Evolutionary conservation across 768 basidiomycete species (phyloP), one percentile per base, ranked within the genome.

Genomic region (Pulveroboletus ravenelii): DNA sequence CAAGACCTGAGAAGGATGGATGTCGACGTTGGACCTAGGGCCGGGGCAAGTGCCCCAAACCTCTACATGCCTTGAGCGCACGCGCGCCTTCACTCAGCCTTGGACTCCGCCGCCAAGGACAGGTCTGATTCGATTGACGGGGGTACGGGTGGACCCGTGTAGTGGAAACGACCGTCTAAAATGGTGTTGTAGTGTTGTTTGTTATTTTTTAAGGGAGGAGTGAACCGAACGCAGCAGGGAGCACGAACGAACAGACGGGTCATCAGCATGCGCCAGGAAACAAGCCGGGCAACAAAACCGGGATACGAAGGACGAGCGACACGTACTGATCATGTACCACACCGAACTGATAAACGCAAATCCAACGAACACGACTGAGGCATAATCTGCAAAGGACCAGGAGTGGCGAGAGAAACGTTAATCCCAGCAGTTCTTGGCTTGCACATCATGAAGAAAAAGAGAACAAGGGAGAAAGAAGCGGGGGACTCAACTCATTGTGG

Each of bases 331-430:
- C 29, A 74, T 41, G 55, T 85, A 86, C 84, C 83, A 86, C 23
- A 73, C 66, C 0, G 74, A 78, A 45, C 82, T 82, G 30, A 85
- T 74, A 14, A 68, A 52, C 1, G 69, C 79, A 53, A 86, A 85
- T 4, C 79, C 83, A 36, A 82, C 78, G 51, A 84, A 85, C 14
- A 85, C 82, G 13, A 80, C 83, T 9, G 79, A 78, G 10, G 83
- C 83, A 52, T 83, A 84, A 66, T 87, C 84, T 85, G 25, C n/a
- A 23, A 25, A 3, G 5, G 14, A 2, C 1, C 32, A 34, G 6
- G n/a, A 39, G 20, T 6, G 38, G 20, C 1, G 12, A 8, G 12
- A 10, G 5, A 23, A 9, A 23, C 9, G 41, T 17, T 17, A 5
- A 4, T 20, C 12, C n/a, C 20, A 6, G 10, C 2, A 13, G 27